Conservation (phyloP, 2,329 filamentous ascomycete species). For the Cercospora sp. region DNA sequence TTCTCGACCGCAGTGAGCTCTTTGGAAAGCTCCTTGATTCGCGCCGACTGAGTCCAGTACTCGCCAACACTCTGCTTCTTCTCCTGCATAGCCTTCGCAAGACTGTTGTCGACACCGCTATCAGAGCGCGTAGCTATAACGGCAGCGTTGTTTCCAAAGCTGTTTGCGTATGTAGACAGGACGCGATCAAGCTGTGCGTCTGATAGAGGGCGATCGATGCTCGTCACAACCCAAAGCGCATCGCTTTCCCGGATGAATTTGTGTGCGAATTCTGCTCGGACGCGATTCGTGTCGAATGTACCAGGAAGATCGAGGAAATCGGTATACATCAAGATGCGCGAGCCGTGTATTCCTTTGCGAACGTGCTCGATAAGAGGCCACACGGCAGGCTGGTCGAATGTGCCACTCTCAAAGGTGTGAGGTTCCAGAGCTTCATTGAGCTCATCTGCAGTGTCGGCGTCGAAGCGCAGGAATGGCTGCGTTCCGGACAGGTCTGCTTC, state of each 20-base stretch:
- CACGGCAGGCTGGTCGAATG: slow-evolving; percentile 14
- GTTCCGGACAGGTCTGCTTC: background rate
- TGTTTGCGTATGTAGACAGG: slow-evolving; percentile 25
- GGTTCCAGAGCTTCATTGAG: slow-evolving; percentile 24
- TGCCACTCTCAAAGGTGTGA: slow-evolving; percentile 15
- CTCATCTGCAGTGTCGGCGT: slow-evolving; percentile 17
- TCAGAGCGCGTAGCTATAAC: slow-evolving; percentile 31
- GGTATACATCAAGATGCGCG: slow-evolving; percentile 24
- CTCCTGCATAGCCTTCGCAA: slow-evolving; percentile 17
- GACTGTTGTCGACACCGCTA: slow-evolving; percentile 18
- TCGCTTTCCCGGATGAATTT: slow-evolving; percentile 29
- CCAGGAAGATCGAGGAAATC: slow-evolving; percentile 33
- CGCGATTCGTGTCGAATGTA: slow-evolving; percentile 29
- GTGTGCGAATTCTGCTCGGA: slow-evolving; percentile 23
- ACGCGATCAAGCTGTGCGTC: slow-evolving; percentile 22
- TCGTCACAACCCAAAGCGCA: slow-evolving; percentile 28
- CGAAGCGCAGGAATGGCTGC: slow-evolving; percentile 15
- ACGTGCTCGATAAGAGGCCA: slow-evolving; percentile 33
- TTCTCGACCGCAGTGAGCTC: background rate
- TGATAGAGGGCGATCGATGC: slow-evolving; percentile 24
- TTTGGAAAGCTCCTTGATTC: slow-evolving; percentile 13
- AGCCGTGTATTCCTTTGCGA: slow-evolving; percentile 23
- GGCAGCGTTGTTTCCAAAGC: slow-evolving; percentile 24
- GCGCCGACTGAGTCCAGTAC: slow-evolving; percentile 10
- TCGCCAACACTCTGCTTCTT: slow-evolving; percentile 11